phyloP scores from a whole-genome alignment of 345 rosid genomes.

The Hibiscus mutabilis region DNA sequence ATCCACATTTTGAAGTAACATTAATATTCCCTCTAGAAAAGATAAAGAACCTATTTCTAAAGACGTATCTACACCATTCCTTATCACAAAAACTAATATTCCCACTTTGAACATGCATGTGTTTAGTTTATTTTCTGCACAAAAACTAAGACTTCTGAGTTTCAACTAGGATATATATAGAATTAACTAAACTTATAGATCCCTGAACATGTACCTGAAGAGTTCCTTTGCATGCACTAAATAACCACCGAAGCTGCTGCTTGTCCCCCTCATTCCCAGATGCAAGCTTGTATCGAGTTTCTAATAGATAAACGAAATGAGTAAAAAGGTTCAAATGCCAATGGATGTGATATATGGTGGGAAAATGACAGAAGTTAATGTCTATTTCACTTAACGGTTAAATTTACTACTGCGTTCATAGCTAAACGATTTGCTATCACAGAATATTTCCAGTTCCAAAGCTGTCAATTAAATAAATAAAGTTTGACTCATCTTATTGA shows the following conservation, averaged over 20 bases:
- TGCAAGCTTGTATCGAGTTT: conserved; percentile 32
- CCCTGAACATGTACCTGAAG: conserved; percentile 24
- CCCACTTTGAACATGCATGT: background rate
- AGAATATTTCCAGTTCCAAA: conserved; percentile 4
- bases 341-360: background rate
- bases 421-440: background rate
- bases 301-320: conserved; percentile 16
- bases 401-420: background rate
- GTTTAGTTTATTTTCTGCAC: background rate
- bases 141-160: background rate
- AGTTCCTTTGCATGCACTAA: conserved; percentile 41
- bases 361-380: conserved; percentile 11
- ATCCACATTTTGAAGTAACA: too few relatives aligned
- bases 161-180: conserved; percentile 3
- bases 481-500: background rate
- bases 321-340: conserved; percentile 6
- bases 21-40: too few relatives aligned
- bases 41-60: background rate
- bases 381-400: background rate
- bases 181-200: conserved; percentile 3
- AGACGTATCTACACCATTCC: background rate
- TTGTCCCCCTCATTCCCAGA: conserved; percentile 36
- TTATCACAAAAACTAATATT: background rate
- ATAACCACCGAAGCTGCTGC: conserved; percentile 32
- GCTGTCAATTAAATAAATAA: background rate